Evolutionary conservation across 176 grass and related monocot species (phyloP), one percentile per base, ranked within the genome.

Genomic region (Carex cristatella): DNA sequence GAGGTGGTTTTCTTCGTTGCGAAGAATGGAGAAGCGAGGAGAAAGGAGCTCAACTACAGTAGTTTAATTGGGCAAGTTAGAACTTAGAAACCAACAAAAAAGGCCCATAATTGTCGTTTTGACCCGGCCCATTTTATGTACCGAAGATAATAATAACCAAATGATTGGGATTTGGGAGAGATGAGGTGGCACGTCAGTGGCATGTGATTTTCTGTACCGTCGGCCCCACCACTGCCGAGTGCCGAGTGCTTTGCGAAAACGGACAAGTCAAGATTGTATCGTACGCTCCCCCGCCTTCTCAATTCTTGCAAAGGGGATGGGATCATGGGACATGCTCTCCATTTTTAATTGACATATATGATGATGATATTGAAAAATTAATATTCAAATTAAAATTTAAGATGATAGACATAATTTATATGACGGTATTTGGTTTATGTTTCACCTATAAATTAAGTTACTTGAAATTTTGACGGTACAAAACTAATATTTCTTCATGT

Each of bases 181-280:
- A 49, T 73, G 84, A 53, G 4, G 38, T 44, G 12, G 80, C 90
- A 91, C 84, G 84, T 89, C 84, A 80, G 32, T 32, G 37, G 23
- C 90, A 91, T 86, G 90, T 91, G 89, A 65, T 63, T 10, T 59
- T 2, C 3, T 79, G 42, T 53, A 51, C 12, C 12, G 19, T 16
- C 38, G 88, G 88, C 18, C 86, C 89, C 82, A 35, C 86, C 82
- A 85, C 81, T 38, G 62, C 8, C 16, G 74, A 27, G 12, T 30
- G 76, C 35, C 4, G 55, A 55, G n/a, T 79, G 18, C 84, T 33
- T 63, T 42, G 38, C 82, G 15, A 33, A 71, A 40, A 60, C 53
- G 38, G 35, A 71, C 68, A 44, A 19, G 15, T 71, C 14, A 9
- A 13, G 3, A 35, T 35, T 3, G 38, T 4, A 46, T 72, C n/a